phyloP scores from a whole-genome alignment of 2,329 filamentous ascomycete genomes.

The Exserohilum rostratum region DNA sequence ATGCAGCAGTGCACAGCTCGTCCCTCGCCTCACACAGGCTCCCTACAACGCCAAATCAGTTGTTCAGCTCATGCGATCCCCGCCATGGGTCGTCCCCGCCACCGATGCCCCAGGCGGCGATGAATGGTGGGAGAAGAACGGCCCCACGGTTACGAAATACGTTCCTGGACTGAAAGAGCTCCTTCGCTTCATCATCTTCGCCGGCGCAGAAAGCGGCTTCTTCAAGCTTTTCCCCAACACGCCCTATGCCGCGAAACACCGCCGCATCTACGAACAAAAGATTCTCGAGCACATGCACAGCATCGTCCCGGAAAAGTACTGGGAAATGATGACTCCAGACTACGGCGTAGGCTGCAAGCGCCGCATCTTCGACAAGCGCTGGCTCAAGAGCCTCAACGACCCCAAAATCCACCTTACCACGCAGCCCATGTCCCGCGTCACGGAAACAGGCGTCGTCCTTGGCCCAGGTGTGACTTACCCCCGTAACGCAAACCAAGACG shows the following conservation, averaged over 20 bases:
- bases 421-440: slow-evolving; percentile 56
- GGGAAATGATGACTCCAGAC: slow-evolving; percentile 66
- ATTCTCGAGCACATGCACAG: slow-evolving; percentile 56
- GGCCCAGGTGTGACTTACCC: slow-evolving; percentile 59
- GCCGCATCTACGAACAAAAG: slow-evolving; percentile 51
- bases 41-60: slow-evolving; percentile 60
- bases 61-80: slow-evolving; percentile 65
- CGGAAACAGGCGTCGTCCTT: slow-evolving; percentile 57
- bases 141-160: slow-evolving; percentile 52
- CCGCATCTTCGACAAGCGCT: slow-evolving; percentile 65
- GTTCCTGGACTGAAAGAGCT: slow-evolving; percentile 59
- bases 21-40: slow-evolving; percentile 57
- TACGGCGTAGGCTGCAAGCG: slow-evolving; percentile 69
- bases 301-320: slow-evolving; percentile 64
- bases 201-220: slow-evolving; percentile 52
- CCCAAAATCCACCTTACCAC: slow-evolving; percentile 62
- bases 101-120: slow-evolving; percentile 46
- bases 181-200: slow-evolving; percentile 55
- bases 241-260: slow-evolving; percentile 45
- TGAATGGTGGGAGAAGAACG: slow-evolving; percentile 55
- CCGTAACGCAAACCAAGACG: slow-evolving; percentile 40
- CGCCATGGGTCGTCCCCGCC: slow-evolving; percentile 61
- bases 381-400: slow-evolving; percentile 60
- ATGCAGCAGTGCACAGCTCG: slow-evolving; percentile 63
- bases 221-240: slow-evolving; percentile 56